Conservation (phyloP, 2,329 filamentous ascomycete genomes). For the Pseudopyricularia javanii region DNA sequence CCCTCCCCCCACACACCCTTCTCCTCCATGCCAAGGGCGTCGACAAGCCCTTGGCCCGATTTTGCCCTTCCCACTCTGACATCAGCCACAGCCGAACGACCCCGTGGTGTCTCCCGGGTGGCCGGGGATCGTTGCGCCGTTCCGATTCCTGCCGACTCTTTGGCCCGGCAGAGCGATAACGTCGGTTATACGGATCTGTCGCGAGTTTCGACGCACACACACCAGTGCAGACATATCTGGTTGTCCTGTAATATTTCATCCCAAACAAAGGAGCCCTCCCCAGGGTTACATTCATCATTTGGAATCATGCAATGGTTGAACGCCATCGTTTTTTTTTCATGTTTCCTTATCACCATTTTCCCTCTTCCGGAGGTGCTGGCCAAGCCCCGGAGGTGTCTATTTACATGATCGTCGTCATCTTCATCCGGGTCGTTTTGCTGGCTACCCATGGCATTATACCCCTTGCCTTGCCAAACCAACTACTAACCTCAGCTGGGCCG, state of each 20-base stretch:
- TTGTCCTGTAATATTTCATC: background rate
- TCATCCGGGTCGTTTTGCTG: background rate
- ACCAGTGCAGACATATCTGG: background rate
- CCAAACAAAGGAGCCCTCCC: background rate
- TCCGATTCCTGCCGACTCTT: background rate
- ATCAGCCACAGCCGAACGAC: background rate
- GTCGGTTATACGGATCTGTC: background rate
- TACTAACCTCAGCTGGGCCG: background rate
- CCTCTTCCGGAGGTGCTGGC: background rate
- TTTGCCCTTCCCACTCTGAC: background rate
- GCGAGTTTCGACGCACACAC: background rate
- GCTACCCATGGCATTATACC: too few species aligned
- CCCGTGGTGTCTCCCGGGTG: background rate
- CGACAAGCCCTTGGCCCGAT: background rate
- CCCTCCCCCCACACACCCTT: background rate
- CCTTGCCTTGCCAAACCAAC: background rate
- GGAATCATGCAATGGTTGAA: background rate
- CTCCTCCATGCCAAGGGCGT: background rate
- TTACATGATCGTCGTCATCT: background rate
- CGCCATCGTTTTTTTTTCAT: too few species aligned
- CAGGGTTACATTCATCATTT: background rate
- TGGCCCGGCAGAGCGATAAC: background rate
- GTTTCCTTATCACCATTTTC: too few species aligned
- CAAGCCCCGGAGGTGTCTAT: background rate
- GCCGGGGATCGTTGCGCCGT: background rate